Conservation (phyloP, 1,284 basidiomycete species). For the Austroboletus niveus region DNA sequence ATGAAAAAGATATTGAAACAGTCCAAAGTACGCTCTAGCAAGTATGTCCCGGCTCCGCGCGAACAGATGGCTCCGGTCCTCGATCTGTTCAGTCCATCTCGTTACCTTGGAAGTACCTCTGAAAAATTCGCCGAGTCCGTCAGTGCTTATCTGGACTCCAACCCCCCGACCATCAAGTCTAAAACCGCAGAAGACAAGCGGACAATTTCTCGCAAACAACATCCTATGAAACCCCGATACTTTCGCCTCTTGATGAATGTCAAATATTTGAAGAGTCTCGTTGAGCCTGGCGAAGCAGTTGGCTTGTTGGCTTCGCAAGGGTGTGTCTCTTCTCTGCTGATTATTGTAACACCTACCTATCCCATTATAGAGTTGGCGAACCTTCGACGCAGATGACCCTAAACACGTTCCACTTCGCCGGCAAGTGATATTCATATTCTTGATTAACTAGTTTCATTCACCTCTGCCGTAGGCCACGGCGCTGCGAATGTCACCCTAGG, state of each 20-base stretch:
- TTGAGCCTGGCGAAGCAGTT: constrained; percentile 97
- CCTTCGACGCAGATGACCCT: constrained; percentile 99
- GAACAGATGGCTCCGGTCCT: constrained; percentile 72
- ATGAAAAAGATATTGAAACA: constrained; percentile 93
- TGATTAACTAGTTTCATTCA: neutral
- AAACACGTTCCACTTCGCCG: constrained; percentile 99
- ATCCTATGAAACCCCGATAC: constrained; percentile 52
- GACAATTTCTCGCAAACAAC: constrained; percentile 44
- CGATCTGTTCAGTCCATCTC: constrained; percentile 76
- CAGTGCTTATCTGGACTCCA: constrained; percentile 77
- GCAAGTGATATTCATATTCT: constrained; percentile 39
- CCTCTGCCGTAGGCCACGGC: constrained; percentile 76
- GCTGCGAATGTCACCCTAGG: constrained; percentile 99
- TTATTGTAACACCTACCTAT: neutral
- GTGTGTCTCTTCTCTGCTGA: constrained; percentile 43
- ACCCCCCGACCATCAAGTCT: constrained; percentile 62
- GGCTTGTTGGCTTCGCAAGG: constrained; percentile 98
- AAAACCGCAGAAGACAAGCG: constrained; percentile 46
- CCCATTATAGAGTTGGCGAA: constrained; percentile 79
- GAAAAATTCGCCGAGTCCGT: constrained; percentile 89
- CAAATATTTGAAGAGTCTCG: constrained; percentile 90
- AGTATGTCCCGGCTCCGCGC: constrained; percentile 44
- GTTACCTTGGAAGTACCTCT: constrained; percentile 87
- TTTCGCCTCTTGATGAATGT: constrained; percentile 85
- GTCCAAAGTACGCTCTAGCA: constrained; percentile 47